Evolutionary conservation across 2,329 filamentous ascomycete genomes (phyloP).

Genomic region (Fusarium poae): DNA sequence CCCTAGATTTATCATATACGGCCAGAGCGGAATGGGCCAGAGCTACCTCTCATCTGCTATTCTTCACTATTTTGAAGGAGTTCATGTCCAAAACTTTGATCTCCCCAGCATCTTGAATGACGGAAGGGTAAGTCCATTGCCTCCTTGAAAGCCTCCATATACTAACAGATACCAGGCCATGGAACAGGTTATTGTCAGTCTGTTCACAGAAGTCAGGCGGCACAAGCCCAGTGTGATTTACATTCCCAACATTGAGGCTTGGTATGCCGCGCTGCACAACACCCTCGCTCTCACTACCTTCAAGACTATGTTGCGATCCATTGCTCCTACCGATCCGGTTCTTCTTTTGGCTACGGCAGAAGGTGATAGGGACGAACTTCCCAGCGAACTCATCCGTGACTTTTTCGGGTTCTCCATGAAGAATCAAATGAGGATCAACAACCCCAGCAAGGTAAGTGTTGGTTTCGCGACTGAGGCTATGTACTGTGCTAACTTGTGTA

Average conservation of each 20-base stretch:
- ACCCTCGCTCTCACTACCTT: slow-evolving; percentile 85
- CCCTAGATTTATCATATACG: slow-evolving; percentile 85
- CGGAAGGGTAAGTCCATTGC: slow-evolving; percentile 70
- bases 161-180: slow-evolving; percentile 65
- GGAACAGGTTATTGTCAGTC: slow-evolving; percentile 89
- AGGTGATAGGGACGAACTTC: slow-evolving; percentile 71
- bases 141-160: not conserved
- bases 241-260: slow-evolving; percentile 89
- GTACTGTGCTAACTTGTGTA: slow-evolving; percentile 47
- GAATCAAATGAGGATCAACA: slow-evolving; percentile 78
- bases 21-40: slow-evolving; percentile 92
- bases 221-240: slow-evolving; percentile 97
- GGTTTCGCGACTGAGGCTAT: not conserved
- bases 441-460: slow-evolving; percentile 72
- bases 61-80: slow-evolving; percentile 89
- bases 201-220: slow-evolving; percentile 92
- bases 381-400: slow-evolving; percentile 75
- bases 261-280: slow-evolving; percentile 75
- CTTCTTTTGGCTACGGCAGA: slow-evolving; percentile 90
- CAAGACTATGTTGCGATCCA: slow-evolving; percentile 80
- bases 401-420: slow-evolving; percentile 88
- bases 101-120: slow-evolving; percentile 89
- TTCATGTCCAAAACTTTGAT: slow-evolving; percentile 96
- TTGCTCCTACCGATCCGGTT: slow-evolving; percentile 91
- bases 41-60: slow-evolving; percentile 87